Percentiles rank a stretch among this genome's conserved stretches.
phyloP scores from a whole-genome alignment of 2,329 filamentous ascomycete species.

The Pseudocercospora fijiensis region DNA sequence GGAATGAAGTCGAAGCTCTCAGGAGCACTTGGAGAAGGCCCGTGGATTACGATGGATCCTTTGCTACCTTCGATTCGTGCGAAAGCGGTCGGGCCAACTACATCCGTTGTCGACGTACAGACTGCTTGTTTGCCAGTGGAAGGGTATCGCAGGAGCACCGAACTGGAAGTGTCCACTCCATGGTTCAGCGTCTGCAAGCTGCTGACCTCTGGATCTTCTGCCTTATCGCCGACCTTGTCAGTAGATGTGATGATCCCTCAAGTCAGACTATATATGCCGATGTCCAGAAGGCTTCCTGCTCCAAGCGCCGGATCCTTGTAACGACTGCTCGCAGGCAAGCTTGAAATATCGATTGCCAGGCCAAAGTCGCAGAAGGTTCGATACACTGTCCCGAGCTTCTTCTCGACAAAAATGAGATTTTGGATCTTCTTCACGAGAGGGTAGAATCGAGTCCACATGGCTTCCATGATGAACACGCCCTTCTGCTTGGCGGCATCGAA shows the following conservation, averaged over 20 bases:
- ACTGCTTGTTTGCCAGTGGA: conserved; percentile 45
- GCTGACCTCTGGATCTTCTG: conserved; percentile 43
- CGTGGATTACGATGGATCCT: conserved; percentile 43
- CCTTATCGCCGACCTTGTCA: conserved; percentile 30
- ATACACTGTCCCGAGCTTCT: conserved; percentile 43
- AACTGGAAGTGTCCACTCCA: conserved; percentile 38
- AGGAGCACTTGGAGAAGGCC: conserved; percentile 35
- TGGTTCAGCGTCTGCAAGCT: conserved; percentile 41
- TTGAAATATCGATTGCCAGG: conserved; percentile 40
- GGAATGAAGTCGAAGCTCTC: conserved; percentile 41
- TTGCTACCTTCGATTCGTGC: conserved; percentile 46
- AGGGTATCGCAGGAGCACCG: conserved; percentile 44
- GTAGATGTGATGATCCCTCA: conserved; percentile 44
- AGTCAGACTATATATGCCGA: conserved; percentile 48
- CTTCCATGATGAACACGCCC: conserved; percentile 49
- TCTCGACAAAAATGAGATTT: conserved; percentile 43
- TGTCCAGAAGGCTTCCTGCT: conserved; percentile 47
- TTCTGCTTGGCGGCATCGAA: conserved; percentile 43
- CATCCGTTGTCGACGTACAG: conserved; percentile 42
- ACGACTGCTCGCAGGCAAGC: conserved; percentile 25
- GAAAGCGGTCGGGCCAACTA: conserved; percentile 33
- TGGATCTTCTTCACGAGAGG: conserved; percentile 42
- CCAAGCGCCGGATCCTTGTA: conserved; percentile 44
- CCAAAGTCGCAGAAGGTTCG: conserved; percentile 46
- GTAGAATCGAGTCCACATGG: conserved; percentile 50